Evolutionary conservation across 1,139 yeast genomes (phyloP).

Genomic region (Debaryomycetaceae sp.): DNA sequence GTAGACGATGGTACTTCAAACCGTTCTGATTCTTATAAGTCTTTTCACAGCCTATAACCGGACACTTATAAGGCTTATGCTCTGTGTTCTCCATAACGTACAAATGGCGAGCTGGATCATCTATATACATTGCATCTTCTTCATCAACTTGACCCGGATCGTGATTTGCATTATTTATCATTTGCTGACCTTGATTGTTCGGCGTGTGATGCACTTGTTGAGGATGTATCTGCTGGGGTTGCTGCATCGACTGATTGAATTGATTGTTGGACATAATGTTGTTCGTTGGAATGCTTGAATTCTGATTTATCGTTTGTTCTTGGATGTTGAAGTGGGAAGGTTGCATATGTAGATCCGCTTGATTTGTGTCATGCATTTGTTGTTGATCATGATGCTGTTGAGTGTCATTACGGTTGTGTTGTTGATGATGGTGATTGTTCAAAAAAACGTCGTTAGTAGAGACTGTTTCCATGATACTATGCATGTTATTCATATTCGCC

Average conservation of each 20-base stretch:
- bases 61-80: slow-evolving; percentile 94
- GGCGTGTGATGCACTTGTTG: slow-evolving; percentile 11
- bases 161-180: slow-evolving; percentile 15
- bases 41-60: slow-evolving; percentile 97
- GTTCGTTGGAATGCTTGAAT: slow-evolving; percentile 13
- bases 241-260: slow-evolving; percentile 14
- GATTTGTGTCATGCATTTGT: slow-evolving; percentile 5
- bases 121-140: slow-evolving; percentile 63
- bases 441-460: slow-evolving; percentile 88
- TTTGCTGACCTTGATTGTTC: slow-evolving; percentile 12
- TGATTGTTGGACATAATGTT: slow-evolving; percentile 8
- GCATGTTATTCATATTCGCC: slow-evolving; percentile 38
- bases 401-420: slow-evolving; percentile 9
- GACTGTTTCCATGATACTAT: slow-evolving; percentile 64
- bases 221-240: slow-evolving; percentile 14
- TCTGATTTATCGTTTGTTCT: slow-evolving; percentile 18
- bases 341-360: slow-evolving; percentile 13
- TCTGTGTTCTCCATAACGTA: slow-evolving; percentile 91
- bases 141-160: slow-evolving; percentile 34
- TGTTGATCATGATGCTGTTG: slow-evolving; percentile 6
- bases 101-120: slow-evolving; percentile 91
- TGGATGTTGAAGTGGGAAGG: slow-evolving; percentile 19
- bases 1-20: slow-evolving; percentile 88
- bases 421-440: slow-evolving; percentile 25
- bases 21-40: slow-evolving; percentile 98